Evolutionary conservation across 495 filamentous ascomycete species (phyloP), one percentile per base, ranked within the genome.

Genomic region (Tetracladium setigerum): DNA sequence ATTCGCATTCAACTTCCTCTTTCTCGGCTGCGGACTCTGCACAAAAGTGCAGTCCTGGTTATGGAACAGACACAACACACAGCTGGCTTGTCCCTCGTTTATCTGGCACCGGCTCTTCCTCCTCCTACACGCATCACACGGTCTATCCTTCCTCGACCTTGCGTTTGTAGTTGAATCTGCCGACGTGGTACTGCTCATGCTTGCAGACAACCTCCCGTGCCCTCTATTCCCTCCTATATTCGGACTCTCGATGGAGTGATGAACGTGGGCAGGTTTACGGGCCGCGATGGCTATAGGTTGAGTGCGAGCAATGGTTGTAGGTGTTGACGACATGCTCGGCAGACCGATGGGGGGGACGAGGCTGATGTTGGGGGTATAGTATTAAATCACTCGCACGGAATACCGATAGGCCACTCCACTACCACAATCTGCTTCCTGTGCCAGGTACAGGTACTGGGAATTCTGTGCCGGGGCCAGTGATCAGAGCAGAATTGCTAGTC

Each of bases 31-130:
- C 17, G 79, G 73, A 47, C 88, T 86, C 38, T 77, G 76, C 27
- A 72, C 67, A 62, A 83, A 73, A 6, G 81, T 82, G 59, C 81
- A 84, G 22, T 78, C 75, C 57, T 75, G 71, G 36, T 72, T 74
- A 54, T 72, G 76, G 61, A 74, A 72, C 60, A 78, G 73, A 60
- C 81, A 84, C 30, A 79, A 68, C 47, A 81, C 68, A 61, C 81
- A 84, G 57, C 67, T 72, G 22, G 74, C 73, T 31, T 79, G 74
- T 19, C 80, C 81, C 37, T 81, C 79, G 60, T 89, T 85, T 67
- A 95, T 86, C 46, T 94, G 88, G 69, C 92, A 98, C 57, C 89
- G 83, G 57, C 82, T 87, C 65, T 90, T 89, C 60, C 89, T 73
- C 65, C 79, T 78, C 47, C 88, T 73, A 67, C 92, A 98, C 35